Percentiles rank a stretch among this genome's conserved stretches.
These are phyloP conservation scores for Halophytophthora batemanensis DNA, from an alignment of 352 stramenopile species.

Conservation along the genomic window DNA sequence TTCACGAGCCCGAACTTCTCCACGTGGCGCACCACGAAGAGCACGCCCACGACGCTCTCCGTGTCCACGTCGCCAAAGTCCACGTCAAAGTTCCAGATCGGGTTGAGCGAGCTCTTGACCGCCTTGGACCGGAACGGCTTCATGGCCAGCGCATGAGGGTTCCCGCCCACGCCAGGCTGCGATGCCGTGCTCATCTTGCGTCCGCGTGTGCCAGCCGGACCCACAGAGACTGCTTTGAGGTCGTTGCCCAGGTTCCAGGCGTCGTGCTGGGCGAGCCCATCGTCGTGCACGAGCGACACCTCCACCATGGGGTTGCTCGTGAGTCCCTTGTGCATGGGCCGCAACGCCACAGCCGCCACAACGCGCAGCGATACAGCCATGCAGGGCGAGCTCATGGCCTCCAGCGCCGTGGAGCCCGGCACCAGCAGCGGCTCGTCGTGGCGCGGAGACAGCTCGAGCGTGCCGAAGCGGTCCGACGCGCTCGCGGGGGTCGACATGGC, in stretches of 20 bases:
- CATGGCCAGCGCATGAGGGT: conserved; percentile 24
- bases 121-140: conserved; percentile 57
- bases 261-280: conserved; percentile 26
- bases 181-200: conserved; percentile 19
- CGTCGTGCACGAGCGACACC: conserved; percentile 62
- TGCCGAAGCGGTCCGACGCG: conserved; percentile 28
- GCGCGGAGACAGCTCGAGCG: conserved; percentile 54
- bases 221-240: conserved; percentile 21
- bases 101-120: conserved; percentile 72
- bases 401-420: conserved; percentile 49
- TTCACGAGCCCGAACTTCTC: conserved; percentile 76
- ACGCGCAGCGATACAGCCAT: conserved; percentile 59
- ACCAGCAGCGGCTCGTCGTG: conserved; percentile 59
- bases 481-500: conserved; percentile 24
- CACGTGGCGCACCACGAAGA: conserved; percentile 64
- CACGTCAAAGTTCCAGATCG: conserved; percentile 79
- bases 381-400: conserved; percentile 56
- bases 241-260: conserved; percentile 49
- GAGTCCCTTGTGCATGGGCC: conserved; percentile 64
- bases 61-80: conserved; percentile 77
- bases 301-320: conserved; percentile 72
- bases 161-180: conserved; percentile 10
- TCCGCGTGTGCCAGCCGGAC: conserved; percentile 1
- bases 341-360: conserved; percentile 51
- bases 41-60: conserved; percentile 60